phyloP scores from a whole-genome alignment of 805 yeast species.

The Candida methanosorbosa region DNA sequence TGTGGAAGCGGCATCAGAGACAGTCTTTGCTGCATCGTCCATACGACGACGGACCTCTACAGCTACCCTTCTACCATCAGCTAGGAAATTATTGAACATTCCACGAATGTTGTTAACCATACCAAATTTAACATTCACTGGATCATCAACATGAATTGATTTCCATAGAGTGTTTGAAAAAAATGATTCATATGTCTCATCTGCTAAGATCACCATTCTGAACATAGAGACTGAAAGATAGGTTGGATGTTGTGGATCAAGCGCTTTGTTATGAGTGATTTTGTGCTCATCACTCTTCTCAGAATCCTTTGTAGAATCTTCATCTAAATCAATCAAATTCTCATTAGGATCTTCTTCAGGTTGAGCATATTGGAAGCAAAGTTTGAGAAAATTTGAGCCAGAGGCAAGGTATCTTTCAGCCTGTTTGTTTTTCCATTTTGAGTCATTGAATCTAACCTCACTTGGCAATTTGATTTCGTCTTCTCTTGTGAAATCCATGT shows the following conservation, averaged over 20 bases:
- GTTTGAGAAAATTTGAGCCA: slow-evolving; percentile 75
- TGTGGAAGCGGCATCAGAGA: neutral
- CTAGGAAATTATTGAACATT: slow-evolving; percentile 83
- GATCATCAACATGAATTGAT: slow-evolving; percentile 60
- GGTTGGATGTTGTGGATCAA: slow-evolving; percentile 73
- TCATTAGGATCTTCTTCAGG: slow-evolving; percentile 44
- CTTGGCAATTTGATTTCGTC: slow-evolving; percentile 44
- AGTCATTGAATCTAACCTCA: slow-evolving; percentile 55
- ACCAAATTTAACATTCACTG: slow-evolving; percentile 28
- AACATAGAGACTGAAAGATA: slow-evolving; percentile 77
- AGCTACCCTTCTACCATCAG: slow-evolving; percentile 91
- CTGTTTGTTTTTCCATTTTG: slow-evolving; percentile 52
- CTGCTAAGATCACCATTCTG: slow-evolving; percentile 90
- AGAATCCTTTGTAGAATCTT: slow-evolving; percentile 18
- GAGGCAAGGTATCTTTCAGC: slow-evolving; percentile 78
- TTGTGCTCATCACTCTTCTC: slow-evolving; percentile 18
- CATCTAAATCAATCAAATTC: slow-evolving; percentile 34
- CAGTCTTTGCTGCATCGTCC: slow-evolving; percentile 50
- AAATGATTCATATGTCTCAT: slow-evolving; percentile 83
- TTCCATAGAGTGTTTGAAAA: slow-evolving; percentile 61
- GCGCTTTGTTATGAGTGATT: slow-evolving; percentile 64
- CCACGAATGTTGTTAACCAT: slow-evolving; percentile 59
- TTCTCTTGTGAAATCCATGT: slow-evolving; percentile 15
- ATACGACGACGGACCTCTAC: slow-evolving; percentile 80
- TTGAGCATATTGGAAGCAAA: slow-evolving; percentile 86